phyloP scores from a whole-genome alignment of 352 stramenopile species.

The Phytopythium cucurbitacearum region DNA sequence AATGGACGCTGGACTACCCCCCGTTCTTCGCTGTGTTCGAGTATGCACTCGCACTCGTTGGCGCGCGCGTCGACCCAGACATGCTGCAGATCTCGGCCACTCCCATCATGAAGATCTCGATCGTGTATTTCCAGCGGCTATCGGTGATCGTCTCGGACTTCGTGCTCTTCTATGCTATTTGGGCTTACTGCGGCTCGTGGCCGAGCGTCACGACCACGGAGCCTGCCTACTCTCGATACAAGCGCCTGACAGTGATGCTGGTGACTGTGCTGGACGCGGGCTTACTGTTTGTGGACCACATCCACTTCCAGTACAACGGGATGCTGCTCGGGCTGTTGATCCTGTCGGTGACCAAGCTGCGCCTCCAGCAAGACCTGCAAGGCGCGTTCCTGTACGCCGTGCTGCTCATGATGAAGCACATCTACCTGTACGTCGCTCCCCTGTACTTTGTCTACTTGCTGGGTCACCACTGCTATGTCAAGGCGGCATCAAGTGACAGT shows the following conservation, averaged over 20 bases:
- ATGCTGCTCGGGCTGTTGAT: constrained; percentile 95
- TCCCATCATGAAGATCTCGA: constrained; percentile 46
- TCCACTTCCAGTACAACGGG: constrained; percentile 99
- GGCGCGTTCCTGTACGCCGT: constrained; percentile 89
- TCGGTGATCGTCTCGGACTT: constrained; percentile 91
- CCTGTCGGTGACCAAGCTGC: constrained; percentile 83
- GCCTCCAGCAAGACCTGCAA: constrained; percentile 78
- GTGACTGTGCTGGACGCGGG: constrained; percentile 92
- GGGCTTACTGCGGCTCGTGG: constrained; percentile 78
- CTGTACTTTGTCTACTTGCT: constrained; percentile 97
- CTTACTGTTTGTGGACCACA: constrained; percentile 96
- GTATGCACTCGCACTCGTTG: constrained; percentile 76
- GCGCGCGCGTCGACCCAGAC: constrained; percentile 38
- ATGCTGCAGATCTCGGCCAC: constrained; percentile 66
- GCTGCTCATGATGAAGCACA: constrained; percentile 97
- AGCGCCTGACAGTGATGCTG: constrained; percentile 68
- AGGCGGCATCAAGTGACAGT: constrained; percentile 13
- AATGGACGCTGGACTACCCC: constrained; percentile 99
- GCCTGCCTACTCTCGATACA: constrained; percentile 52
- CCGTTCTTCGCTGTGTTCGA: constrained; percentile 98
- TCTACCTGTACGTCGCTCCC: constrained; percentile 94
- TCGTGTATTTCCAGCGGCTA: constrained; percentile 90
- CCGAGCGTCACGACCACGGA: constrained; percentile 72
- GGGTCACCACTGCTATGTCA: constrained; percentile 86
- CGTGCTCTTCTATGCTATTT: constrained; percentile 84